Percentiles rank a stretch among this genome's conserved stretches.
Evolutionary conservation across 2,329 filamentous ascomycete genomes (phyloP).

Genomic region (Epichloe festucae): DNA sequence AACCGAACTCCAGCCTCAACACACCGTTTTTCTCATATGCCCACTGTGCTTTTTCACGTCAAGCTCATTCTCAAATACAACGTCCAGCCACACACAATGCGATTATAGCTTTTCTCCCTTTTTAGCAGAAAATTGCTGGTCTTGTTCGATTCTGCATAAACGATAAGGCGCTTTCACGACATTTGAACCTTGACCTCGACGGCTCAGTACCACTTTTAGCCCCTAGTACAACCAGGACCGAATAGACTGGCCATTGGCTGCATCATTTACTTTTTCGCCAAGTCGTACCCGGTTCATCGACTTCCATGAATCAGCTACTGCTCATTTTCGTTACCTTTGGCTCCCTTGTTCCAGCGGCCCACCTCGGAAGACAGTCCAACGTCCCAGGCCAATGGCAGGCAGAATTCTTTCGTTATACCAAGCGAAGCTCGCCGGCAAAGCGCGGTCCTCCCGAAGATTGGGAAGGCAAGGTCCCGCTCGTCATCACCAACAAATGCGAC

Average conservation of each 20-base stretch:
- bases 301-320: slow-evolving; percentile 12
- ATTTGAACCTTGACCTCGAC: background rate
- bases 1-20: background rate
- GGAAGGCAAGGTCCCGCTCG: slow-evolving; percentile 40
- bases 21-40: background rate
- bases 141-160: background rate
- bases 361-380: slow-evolving; percentile 7
- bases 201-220: background rate
- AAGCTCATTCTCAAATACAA: background rate
- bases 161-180: background rate
- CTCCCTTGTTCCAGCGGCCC: slow-evolving; percentile 9
- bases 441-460: slow-evolving; percentile 19
- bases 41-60: background rate
- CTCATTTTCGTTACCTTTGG: slow-evolving; percentile 11
- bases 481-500: slow-evolving; percentile 59
- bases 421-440: slow-evolving; percentile 13
- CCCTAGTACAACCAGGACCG: background rate
- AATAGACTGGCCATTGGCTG: background rate
- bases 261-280: background rate
- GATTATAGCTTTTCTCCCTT: background rate
- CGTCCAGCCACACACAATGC: background rate
- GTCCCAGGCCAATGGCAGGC: slow-evolving; percentile 14
- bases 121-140: background rate
- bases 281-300: background rate
- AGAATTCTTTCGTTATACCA: slow-evolving; percentile 15